Base-by-base conservation (phyloP, 306 rosid genomes). In the Sesbania bispinosa region DNA sequence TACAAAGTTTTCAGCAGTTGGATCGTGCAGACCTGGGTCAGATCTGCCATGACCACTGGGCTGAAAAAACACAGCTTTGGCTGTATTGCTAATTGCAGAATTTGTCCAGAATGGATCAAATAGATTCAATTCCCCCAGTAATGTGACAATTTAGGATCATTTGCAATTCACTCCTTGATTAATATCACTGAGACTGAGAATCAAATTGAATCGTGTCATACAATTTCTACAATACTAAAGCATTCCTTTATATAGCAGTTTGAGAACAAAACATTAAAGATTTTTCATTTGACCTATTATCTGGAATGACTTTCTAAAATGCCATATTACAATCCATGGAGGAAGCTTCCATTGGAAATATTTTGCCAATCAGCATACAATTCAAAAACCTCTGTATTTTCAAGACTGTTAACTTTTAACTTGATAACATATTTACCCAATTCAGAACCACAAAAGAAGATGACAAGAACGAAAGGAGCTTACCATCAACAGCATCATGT, bases 401-500 rank as follows among this genome's bases (percentile, higher is more conserved):
- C 64, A 59, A 59, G 57, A 38, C 7, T 30, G 9, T 51, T 27
- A 24, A 69, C 36, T 59, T 71, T 58, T 10, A 54, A 41, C 67
- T 32, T 23, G 20, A 58, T 50, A 62, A 63, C 33, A 51, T 27
- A 58, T 36, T 20, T 39, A 23, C 43, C 62, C 52, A 45, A 67
- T 39, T 42, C 64, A 35, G 14, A 69, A 52, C 48, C 38, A 13
- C 36, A 51, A 62, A 67, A 58, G 60, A 77, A 15, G 42, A 67
- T 3, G 43, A 61, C 27, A 41, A 78, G 48, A 52, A 20, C 3
- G 38, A 71, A 0, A 30, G 72, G 19, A 29, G 81, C 84, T 77
- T 82, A 91, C 99, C 97, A 76, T 95, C 96, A 63, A 95, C 99
- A 9, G 99, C 97, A 86, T 91, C 96, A 53, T 95, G 99, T 67